Base-by-base conservation (phyloP, 2,329 filamentous ascomycete species). In the Camptophora hylomeconis region DNA sequence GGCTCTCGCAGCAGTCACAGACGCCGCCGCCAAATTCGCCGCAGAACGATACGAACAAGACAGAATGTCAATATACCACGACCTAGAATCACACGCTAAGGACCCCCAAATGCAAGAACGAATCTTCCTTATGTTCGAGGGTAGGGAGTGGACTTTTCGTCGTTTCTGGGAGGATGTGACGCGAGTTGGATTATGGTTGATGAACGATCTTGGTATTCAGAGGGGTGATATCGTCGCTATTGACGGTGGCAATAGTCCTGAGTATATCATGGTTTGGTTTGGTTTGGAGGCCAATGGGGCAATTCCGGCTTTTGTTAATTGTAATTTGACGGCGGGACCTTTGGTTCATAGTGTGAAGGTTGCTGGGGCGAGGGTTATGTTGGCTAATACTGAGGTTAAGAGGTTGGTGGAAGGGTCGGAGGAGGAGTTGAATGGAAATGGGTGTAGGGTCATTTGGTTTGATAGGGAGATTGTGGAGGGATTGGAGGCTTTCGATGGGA, bases 231-330 rank as follows among this genome's bases (percentile, higher is more conserved):
- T 79, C 1, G 72, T 80, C 1, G 70, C 67, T 3, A 58, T 81
- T 31, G 78, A 75, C 49, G 67, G 80, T 50, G 65, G 63, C 41
- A 82, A 81, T 49, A 67, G 69, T 9, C 64, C 72, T 0, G 75
- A 81, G 35, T 80, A 80, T 38, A 41, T 77, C 5, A 67, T 78
- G 24, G 65, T 66, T 2, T 77, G 75, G 69, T 46, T 80, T 20
- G 76, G 67, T 0, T 53, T 77, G 2, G 70, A 69, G 61, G 63
- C 70, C 5, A 67, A 80, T 30, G 75, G 75, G 4, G 71, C 71
- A 9, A 72, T 71, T 1, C 76, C 77, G 0, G 75, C 77, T 1
- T 65, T 78, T 51, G 75, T 82, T 47, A 82, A 82, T 48, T 71
- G 75, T 47, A 45, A 45, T 45, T 55, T 82, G 5, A 60, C 64